Percentiles rank a stretch among this genome's conserved stretches.
These are phyloP conservation scores for Diaporthe citriasiana DNA, from an alignment of 2,329 filamentous ascomycete species.

Conservation along the genomic window DNA sequence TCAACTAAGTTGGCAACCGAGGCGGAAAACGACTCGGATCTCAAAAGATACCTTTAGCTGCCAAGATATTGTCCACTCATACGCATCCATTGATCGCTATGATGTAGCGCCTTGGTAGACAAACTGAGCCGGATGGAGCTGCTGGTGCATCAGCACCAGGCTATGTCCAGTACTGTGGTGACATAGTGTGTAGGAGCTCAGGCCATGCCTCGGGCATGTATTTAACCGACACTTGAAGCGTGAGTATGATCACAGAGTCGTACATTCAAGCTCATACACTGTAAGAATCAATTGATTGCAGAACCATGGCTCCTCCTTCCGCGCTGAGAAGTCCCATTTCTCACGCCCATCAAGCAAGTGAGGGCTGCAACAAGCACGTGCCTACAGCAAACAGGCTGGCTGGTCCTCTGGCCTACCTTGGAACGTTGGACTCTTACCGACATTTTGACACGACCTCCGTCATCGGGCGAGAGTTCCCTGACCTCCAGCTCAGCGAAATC, in stretches of 20 bases:
- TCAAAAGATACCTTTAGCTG: background rate
- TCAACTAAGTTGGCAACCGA: background rate
- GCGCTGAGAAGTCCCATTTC: background rate
- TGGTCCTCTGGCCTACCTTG: slow-evolving; percentile 44
- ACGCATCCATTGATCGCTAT: background rate
- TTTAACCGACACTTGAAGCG: background rate
- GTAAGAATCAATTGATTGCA: background rate
- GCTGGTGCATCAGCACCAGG: background rate
- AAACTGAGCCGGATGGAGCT: background rate
- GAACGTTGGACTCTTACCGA: slow-evolving; percentile 49
- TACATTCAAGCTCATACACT: background rate
- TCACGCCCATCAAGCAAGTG: background rate
- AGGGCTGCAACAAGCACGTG: background rate
- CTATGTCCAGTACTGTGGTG: background rate
- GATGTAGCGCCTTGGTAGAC: background rate
- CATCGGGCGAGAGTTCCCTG: slow-evolving; percentile 58
- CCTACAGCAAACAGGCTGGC: background rate
- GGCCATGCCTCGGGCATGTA: background rate
- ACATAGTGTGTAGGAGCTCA: background rate
- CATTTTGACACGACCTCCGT: slow-evolving; percentile 54
- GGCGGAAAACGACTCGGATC: background rate
- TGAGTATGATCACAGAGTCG: background rate
- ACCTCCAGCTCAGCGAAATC: slow-evolving; percentile 54
- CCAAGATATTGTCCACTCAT: background rate
- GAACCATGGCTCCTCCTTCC: background rate